Conservation (phyloP, 768 basidiomycete species). For the Sarcomyxa edulis region DNA sequence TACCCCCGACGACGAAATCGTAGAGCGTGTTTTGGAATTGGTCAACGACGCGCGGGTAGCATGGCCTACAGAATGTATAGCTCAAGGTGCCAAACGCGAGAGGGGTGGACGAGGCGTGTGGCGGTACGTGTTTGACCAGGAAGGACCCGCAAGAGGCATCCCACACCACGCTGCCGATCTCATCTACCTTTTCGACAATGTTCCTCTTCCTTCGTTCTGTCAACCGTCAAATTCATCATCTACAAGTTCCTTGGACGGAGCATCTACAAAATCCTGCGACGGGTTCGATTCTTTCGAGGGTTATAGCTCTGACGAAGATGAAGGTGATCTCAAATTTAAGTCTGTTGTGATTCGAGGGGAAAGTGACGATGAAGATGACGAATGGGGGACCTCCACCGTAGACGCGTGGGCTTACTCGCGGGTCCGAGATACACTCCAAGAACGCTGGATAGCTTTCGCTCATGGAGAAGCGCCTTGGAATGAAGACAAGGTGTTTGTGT, state of each 20-base stretch:
- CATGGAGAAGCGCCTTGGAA: constrained; percentile 70
- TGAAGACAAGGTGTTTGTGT: constrained; percentile 67
- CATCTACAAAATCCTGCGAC: no score
- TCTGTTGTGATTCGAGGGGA: constrained; percentile 13
- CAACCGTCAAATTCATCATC: no score
- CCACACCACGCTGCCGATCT: constrained; percentile 72
- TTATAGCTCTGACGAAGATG: constrained; percentile 23
- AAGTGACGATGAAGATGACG: constrained; percentile 21
- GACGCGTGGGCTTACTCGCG: constrained; percentile 63
- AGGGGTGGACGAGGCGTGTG: constrained; percentile 60
- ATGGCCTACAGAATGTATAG: constrained; percentile 71
- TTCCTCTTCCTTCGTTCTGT: constrained; percentile 43
- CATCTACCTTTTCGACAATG: constrained; percentile 75
- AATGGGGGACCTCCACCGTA: constrained; percentile 54
- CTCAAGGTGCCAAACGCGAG: constrained; percentile 41
- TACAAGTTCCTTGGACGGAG: no score
- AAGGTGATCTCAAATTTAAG: constrained; percentile 22
- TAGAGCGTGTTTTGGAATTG: constrained; percentile 65
- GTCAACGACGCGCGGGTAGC: constrained; percentile 71
- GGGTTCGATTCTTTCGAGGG: no score
- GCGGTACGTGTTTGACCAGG: constrained; percentile 83
- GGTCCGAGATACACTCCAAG: constrained; percentile 68
- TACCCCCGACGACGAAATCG: constrained; percentile 61
- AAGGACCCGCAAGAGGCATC: constrained; percentile 55
- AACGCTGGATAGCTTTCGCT: constrained; percentile 72